These are phyloP conservation scores for Penicillium oxalicum DNA, from an alignment of 2,329 filamentous ascomycete genomes.

Conservation along the genomic window DNA sequence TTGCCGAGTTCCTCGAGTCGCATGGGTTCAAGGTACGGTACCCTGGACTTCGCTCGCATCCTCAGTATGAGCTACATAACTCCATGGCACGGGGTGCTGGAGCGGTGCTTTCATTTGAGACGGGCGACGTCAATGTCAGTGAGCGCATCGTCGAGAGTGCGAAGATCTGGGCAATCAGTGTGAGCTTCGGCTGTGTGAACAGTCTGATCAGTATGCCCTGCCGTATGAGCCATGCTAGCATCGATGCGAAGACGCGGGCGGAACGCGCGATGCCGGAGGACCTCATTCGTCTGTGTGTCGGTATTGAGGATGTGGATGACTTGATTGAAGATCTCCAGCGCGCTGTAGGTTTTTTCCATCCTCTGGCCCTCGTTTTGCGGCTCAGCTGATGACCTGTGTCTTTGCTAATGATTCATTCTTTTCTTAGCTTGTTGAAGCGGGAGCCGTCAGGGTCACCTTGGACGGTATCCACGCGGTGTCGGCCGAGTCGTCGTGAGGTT, in stretches of 20 bases:
- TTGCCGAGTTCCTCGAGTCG: conserved; percentile 84
- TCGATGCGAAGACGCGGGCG: conserved; percentile 85
- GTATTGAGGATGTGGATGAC: conserved; percentile 89
- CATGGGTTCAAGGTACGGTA: conserved; percentile 94
- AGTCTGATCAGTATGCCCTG: conserved; percentile 99
- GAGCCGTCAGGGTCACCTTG: conserved; percentile 78
- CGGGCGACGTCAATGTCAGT: conserved; percentile 73
- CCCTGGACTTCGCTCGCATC: conserved; percentile 87
- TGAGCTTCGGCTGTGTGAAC: conserved; percentile 97
- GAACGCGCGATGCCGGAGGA: conserved; percentile 94
- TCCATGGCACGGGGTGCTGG: conserved; percentile 91
- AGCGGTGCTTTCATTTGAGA: conserved; percentile 93
- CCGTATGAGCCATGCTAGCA: conserved; percentile 98
- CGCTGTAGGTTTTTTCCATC: conserved; percentile 62
- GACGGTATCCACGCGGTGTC: conserved; percentile 68
- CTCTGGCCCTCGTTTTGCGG: neutral
- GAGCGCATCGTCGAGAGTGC: conserved; percentile 93
- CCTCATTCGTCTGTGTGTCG: conserved; percentile 89
- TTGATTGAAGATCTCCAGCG: conserved; percentile 86
- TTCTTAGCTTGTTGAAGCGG: conserved; percentile 77
- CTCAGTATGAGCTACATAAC: conserved; percentile 94
- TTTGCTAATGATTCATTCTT: conserved; percentile 7
- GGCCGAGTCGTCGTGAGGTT: conserved; percentile 4
- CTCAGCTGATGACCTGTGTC: neutral
- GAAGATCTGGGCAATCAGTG: conserved; percentile 87